Evolutionary conservation across 2,329 filamentous ascomycete genomes (phyloP).

Genomic region (Sarocladium kiliense): DNA sequence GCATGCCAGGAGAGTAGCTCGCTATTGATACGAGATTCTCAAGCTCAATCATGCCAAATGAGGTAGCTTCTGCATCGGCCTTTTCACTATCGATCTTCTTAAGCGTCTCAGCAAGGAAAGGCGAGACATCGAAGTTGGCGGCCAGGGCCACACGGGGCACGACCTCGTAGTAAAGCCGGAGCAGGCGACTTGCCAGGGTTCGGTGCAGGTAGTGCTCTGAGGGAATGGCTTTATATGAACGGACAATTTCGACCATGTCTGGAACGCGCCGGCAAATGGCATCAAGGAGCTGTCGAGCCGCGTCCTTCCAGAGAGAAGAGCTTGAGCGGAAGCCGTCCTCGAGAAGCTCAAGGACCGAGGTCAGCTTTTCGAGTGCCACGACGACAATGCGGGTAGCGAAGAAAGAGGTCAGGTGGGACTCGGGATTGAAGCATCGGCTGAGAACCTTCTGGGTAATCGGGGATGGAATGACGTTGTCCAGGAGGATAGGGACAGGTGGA

Average conservation of each 20-base stretch:
- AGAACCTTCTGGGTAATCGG: conserved; percentile 77
- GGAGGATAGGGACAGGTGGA: conserved; percentile 70
- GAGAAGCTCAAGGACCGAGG: conserved; percentile 57
- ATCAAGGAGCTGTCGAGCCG: conserved; percentile 60
- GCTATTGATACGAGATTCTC: conserved; percentile 79
- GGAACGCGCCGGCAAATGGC: conserved; percentile 77
- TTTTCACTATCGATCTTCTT: conserved; percentile 49
- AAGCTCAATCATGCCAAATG: conserved; percentile 65
- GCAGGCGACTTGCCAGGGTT: conserved; percentile 70
- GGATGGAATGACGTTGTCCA: conserved; percentile 82
- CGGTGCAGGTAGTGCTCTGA: conserved; percentile 68
- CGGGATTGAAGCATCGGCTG: conserved; percentile 71
- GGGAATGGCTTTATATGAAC: conserved; percentile 64
- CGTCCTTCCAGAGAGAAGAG: conserved; percentile 60
- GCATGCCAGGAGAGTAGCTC: conserved; percentile 74
- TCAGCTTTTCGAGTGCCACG: conserved; percentile 73
- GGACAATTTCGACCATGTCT: conserved; percentile 73
- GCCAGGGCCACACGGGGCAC: conserved; percentile 74
- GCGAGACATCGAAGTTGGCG: conserved; percentile 83
- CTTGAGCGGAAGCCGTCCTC: conserved; percentile 34
- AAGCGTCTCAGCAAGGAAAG: conserved; percentile 65
- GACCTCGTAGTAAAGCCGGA: conserved; percentile 81
- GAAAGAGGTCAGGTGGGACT: conserved; percentile 74
- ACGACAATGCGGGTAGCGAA: conserved; percentile 79
- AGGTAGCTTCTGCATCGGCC: conserved; percentile 42